Base-by-base conservation (phyloP, 306 rosid genomes). In the Trichosanthes cucumerina region DNA sequence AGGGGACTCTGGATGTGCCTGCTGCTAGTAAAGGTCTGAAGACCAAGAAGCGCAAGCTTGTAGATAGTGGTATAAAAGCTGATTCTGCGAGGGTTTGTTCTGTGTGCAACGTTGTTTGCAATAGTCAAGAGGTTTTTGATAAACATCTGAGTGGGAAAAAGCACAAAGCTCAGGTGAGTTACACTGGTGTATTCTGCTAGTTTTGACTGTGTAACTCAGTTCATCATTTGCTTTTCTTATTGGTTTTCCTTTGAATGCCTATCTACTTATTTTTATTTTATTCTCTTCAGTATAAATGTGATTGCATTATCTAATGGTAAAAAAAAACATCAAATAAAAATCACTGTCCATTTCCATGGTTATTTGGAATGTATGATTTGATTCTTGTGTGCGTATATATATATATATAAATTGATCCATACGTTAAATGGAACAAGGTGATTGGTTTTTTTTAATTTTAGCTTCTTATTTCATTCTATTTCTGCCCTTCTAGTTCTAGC, bases 101-200 rank as follows among this genome's bases (percentile, higher is more conserved):
- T 7, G 60, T 79, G 59, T 92, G 96, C 84, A 86, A 90, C 31
- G 53, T 92, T 77, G 84, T 62, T 46, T 86, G 93, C 83, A 86
- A 83, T 56, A 89, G 93, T 78, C 82, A 83, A 84, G 89, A 89
- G 16, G 86, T 82, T 75, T 92, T 62, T 66, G 79, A 18, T 72
- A 86, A 81, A 77, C 96, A 92, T 84, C 62, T 88, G 75, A 63
- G 80, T 46, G 96, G 96, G 82, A 86, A 82, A 84, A 90, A 80
- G 81, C 96, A 92, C 44, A 79, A 84, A 47, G 82, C 86, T 78
- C 91, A 85, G 92, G 97, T 92, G 79, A 90, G 56, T 77, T 75
- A 38, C 46, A 38, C 43, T 39, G 63, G 34, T 53, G 9, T n/a
- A 16, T 77, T 14, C 14, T 39, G 79, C 66, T 54, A 23, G 79